These are phyloP conservation scores for Wallacemonas collosoma DNA, from an alignment of 208 protist species.

Conservation along the genomic window DNA sequence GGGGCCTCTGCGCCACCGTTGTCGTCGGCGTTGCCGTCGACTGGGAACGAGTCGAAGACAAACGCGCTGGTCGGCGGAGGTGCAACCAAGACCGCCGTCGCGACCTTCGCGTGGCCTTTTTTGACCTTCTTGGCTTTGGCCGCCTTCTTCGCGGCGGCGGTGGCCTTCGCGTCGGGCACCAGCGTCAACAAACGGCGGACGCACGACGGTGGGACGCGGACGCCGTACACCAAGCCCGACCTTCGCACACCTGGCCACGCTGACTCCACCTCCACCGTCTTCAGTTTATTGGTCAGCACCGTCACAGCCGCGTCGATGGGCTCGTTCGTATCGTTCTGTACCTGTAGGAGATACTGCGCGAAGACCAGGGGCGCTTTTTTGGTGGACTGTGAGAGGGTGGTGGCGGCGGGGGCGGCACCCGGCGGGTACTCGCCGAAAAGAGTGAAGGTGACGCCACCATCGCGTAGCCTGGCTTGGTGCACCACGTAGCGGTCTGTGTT, in stretches of 20 bases:
- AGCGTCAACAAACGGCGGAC: slow-evolving; percentile 7
- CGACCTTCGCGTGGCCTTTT: background rate
- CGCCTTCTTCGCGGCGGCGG: background rate
- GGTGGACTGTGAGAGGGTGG: background rate
- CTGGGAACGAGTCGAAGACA: slow-evolving; percentile 2
- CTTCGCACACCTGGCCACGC: slow-evolving; percentile 11
- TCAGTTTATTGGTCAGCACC: slow-evolving; percentile 13
- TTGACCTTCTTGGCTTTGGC: slow-evolving; percentile 1
- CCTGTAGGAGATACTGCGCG: slow-evolving; percentile 7
- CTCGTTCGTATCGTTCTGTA: slow-evolving; percentile 1
- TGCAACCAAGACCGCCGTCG: background rate
- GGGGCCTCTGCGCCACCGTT: background rate
- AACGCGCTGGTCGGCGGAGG: slow-evolving; percentile 11
- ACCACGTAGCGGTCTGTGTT: background rate
- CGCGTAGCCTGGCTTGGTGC: background rate
- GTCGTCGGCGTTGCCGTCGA: background rate
- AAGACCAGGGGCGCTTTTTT: background rate
- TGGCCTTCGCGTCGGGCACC: slow-evolving; percentile 12
- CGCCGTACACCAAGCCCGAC: slow-evolving; percentile 4
- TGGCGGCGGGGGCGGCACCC: background rate
- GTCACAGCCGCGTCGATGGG: background rate
- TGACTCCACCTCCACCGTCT: slow-evolving; percentile 8
- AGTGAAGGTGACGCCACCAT: slow-evolving; percentile 10
- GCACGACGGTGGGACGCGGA: slow-evolving; percentile 12
- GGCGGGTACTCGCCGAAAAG: slow-evolving; percentile 1